phyloP scores from a whole-genome alignment of 306 rosid species.

The Cucumis melo region DNA sequence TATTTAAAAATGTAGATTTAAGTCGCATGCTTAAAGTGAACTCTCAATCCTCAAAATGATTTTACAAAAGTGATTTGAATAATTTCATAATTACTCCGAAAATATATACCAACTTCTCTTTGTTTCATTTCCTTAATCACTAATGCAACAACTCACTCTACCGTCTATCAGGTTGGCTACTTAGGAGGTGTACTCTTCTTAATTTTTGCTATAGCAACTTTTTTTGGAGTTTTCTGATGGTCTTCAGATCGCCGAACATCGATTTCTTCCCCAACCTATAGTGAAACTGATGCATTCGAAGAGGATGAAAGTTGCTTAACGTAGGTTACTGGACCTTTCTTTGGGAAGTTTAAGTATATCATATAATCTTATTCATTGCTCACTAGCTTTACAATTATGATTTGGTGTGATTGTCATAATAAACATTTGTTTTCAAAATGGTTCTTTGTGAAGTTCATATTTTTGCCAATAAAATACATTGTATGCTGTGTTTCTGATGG shows the following conservation, averaged over 20 bases:
- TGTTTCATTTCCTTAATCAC: no score
- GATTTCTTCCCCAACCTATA: neutral
- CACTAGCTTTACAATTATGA: neutral
- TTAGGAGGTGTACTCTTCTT: constrained; percentile 79
- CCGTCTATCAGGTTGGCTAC: constrained; percentile 73
- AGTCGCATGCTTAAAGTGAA: no score
- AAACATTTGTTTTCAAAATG: neutral
- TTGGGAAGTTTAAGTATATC: neutral
- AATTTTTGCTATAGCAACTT: constrained; percentile 75
- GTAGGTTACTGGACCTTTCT: neutral
- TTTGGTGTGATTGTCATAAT: neutral
- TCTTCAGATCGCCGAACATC: neutral
- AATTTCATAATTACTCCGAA: no score
- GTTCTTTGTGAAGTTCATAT: neutral
- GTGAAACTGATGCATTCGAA: neutral
- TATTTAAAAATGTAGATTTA: no score
- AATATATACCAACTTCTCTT: neutral
- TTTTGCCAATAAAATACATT: neutral
- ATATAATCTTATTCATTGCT: neutral
- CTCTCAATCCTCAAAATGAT: no score
- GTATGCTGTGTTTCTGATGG: neutral
- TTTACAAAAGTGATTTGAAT: no score
- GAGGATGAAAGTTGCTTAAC: neutral
- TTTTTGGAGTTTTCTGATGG: constrained; percentile 62
- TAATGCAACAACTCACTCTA: neutral